Evolutionary conservation across 805 yeast genomes (phyloP).

Genomic region (Zygosaccharomyces bisporus): DNA sequence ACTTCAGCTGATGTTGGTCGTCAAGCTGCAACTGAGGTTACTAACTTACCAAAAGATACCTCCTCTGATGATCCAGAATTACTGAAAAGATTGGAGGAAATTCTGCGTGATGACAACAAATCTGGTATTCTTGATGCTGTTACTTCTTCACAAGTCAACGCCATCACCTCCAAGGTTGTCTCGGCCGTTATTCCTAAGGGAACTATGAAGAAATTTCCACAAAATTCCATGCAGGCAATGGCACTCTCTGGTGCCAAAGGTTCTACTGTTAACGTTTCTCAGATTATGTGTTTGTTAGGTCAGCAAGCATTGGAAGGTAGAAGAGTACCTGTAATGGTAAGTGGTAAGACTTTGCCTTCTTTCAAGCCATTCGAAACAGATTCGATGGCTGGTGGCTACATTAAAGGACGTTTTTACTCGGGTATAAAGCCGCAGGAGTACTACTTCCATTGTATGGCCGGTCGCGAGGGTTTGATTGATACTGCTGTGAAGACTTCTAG

Average conservation of each 20-base stretch:
- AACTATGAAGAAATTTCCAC: constrained; percentile 91
- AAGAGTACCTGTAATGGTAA: constrained; percentile 98
- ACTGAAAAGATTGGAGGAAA: constrained; percentile 85
- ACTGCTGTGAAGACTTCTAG: constrained; percentile 98
- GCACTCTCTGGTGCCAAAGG: constrained; percentile 99
- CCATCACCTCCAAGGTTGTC: constrained; percentile 92
- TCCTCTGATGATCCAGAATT: constrained; percentile 67
- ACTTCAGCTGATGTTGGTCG: constrained; percentile 81
- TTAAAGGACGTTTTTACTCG: constrained; percentile 93
- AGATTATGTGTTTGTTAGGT: constrained; percentile 98
- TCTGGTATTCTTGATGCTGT: constrained; percentile 93
- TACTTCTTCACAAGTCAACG: constrained; percentile 86
- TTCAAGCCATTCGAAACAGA: constrained; percentile 96
- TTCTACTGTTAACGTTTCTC: constrained; percentile 96
- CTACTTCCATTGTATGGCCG: constrained; percentile 99
- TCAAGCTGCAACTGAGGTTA: constrained; percentile 90
- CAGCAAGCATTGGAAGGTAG: constrained; percentile 99
- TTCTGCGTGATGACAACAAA: constrained; percentile 87
- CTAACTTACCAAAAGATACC: constrained; percentile 60
- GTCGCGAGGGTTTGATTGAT: constrained; percentile 99
- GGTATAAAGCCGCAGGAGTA: constrained; percentile 98
- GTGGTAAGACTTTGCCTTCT: constrained; percentile 95
- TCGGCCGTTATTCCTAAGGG: constrained; percentile 93
- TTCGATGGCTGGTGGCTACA: constrained; percentile 98
- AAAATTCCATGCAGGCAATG: constrained; percentile 98